Conservation (phyloP, 805 yeast genomes). For the Suhomyces prunicola region DNA sequence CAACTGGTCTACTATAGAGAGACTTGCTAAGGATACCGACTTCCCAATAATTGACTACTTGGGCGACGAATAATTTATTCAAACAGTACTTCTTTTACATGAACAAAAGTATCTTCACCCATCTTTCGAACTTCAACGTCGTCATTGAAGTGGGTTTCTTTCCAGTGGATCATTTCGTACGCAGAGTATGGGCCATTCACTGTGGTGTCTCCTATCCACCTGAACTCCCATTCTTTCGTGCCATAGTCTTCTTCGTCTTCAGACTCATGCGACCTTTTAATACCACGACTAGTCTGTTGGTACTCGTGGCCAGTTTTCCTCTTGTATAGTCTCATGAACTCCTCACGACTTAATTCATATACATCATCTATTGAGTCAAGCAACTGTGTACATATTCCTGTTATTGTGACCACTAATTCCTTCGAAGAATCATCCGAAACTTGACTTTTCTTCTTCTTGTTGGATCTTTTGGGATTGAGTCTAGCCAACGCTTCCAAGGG, state of each 20-base stretch:
- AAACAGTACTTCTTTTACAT: constrained; percentile 23
- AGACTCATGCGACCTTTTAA: constrained; percentile 21
- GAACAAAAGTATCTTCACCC: constrained; percentile 21
- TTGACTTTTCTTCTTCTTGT: constrained; percentile 4
- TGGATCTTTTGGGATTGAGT: constrained; percentile 26
- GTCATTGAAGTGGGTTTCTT: constrained; percentile 44
- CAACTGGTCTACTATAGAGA: constrained; percentile 60
- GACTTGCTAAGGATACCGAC: constrained; percentile 59
- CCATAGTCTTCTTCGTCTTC: constrained; percentile 20
- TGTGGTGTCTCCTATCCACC: constrained; percentile 42
- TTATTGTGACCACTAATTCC: constrained; percentile 30
- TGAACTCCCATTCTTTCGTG: constrained; percentile 45
- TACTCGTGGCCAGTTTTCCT: constrained; percentile 41
- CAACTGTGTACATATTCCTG: constrained; percentile 48
- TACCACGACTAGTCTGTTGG: constrained; percentile 12
- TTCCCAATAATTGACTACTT: constrained; percentile 67
- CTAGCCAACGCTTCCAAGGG: constrained; percentile 53
- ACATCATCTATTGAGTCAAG: constrained; percentile 40
- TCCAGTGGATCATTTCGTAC: constrained; percentile 59
- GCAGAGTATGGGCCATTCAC: constrained; percentile 50
- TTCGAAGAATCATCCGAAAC: neutral
- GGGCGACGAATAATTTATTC: neutral
- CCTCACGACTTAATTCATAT: constrained; percentile 57
- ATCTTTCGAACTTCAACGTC: constrained; percentile 41
- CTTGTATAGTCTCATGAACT: constrained; percentile 44